Conservation (phyloP, 306 rosid species). For the Cucurbita argyrosperma region DNA sequence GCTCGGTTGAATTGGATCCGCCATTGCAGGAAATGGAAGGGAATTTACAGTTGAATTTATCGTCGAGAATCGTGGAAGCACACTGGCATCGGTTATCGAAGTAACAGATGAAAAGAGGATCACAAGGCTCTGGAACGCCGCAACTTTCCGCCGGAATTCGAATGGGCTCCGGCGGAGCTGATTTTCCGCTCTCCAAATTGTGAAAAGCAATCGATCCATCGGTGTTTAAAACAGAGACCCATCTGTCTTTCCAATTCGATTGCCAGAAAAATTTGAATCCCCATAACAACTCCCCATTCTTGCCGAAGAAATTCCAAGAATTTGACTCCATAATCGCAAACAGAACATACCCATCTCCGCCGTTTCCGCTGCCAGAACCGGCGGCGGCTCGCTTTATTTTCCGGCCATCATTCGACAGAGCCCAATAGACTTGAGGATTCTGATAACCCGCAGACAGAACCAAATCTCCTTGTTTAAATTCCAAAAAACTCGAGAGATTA, state of each 20-base stretch:
- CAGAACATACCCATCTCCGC: conserved; percentile 5
- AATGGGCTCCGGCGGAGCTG: conserved; percentile 4
- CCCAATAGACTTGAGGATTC: conserved; percentile 44
- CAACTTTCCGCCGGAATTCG: conserved; percentile 16
- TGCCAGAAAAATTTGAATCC: conserved; percentile 15
- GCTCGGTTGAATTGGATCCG: conserved; percentile 12
- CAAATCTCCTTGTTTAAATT: conserved; percentile 23
- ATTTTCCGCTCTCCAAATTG: conserved; percentile 13
- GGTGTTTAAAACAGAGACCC: conserved; percentile 20
- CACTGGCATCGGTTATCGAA: conserved; percentile 16
- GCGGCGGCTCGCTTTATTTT: conserved; percentile 13
- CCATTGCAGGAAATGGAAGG: conserved; percentile 14
- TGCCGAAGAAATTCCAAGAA: conserved; percentile 34
- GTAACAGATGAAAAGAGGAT: conserved; percentile 17
- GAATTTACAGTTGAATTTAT: conserved; percentile 12
- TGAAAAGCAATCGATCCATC: conserved; percentile 11
- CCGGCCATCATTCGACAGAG: conserved; percentile 21
- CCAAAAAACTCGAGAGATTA: conserved; percentile 20
- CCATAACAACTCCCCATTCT: conserved; percentile 24
- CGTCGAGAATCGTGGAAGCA: conserved; percentile 11
- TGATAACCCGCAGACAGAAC: conserved; percentile 27
- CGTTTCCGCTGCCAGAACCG: background rate
- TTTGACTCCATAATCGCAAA: conserved; percentile 18
- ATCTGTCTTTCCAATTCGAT: conserved; percentile 3
- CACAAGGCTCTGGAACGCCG: conserved; percentile 27